Percentiles rank a stretch among this genome's conserved stretches.
These are phyloP conservation scores for Rasamsonia emersonii DNA, from an alignment of 2,329 filamentous ascomycete species.

Conservation along the genomic window DNA sequence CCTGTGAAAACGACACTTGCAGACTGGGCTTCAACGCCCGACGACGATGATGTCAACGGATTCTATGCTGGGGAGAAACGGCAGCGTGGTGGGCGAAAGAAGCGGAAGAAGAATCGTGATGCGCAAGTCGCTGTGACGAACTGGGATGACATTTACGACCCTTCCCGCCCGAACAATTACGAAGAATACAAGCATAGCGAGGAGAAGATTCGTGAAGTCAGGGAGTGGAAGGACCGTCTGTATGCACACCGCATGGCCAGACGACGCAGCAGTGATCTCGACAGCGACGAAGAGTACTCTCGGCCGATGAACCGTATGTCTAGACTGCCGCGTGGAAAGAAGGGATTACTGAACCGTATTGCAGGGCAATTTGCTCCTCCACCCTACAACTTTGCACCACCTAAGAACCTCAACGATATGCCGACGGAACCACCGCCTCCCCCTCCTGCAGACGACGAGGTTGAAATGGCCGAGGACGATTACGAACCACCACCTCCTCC, in stretches of 20 bases:
- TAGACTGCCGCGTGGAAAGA: slow-evolving; percentile 7
- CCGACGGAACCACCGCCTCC: slow-evolving; percentile 16
- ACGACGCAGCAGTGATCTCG: slow-evolving; percentile 35
- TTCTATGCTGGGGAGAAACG: slow-evolving; percentile 60
- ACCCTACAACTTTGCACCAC: slow-evolving; percentile 43
- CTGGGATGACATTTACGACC: slow-evolving; percentile 90
- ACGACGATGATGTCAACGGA: slow-evolving; percentile 66
- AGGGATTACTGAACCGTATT: slow-evolving; percentile 9
- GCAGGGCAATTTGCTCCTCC: slow-evolving; percentile 45
- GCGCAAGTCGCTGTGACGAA: slow-evolving; percentile 52
- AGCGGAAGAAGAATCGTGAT: slow-evolving; percentile 64
- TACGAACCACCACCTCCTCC: slow-evolving; percentile 29
- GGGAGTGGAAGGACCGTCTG: slow-evolving; percentile 76
- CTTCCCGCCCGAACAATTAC: slow-evolving; percentile 69
- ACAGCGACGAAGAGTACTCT: slow-evolving; percentile 42
- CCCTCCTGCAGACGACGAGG: slow-evolving; percentile 2
- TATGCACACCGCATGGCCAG: slow-evolving; percentile 59
- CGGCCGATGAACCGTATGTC: slow-evolving; percentile 40
- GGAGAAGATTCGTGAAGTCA: slow-evolving; percentile 68
- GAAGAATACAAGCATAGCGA: slow-evolving; percentile 79
- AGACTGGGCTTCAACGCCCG: slow-evolving; percentile 73
- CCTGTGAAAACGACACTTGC: slow-evolving; percentile 61
- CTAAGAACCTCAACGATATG: slow-evolving; percentile 33
- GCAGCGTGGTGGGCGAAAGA: slow-evolving; percentile 68
- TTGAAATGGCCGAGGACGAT: slow-evolving; percentile 6